phyloP scores from a whole-genome alignment of 306 rosid species.

The Hippophae gyantsensis region DNA sequence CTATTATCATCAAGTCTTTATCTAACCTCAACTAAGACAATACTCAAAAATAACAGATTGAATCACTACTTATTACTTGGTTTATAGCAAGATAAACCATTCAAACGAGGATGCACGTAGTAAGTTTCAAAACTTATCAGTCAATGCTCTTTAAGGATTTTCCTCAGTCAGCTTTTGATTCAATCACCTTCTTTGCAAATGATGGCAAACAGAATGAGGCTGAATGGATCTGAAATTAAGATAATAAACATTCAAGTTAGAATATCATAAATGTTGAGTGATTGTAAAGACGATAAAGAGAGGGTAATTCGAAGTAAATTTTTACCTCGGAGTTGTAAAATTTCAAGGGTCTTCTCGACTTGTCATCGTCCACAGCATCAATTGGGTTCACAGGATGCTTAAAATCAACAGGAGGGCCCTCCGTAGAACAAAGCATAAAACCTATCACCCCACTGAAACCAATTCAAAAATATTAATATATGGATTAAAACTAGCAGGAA shows the following conservation, averaged over 20 bases:
- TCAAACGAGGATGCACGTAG: too few species aligned
- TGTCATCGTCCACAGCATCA: constrained; percentile 26
- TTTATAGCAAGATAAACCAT: too few species aligned
- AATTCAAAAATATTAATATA: too few species aligned
- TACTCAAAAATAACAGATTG: too few species aligned
- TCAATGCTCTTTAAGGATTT: too few species aligned
- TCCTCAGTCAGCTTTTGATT: background rate
- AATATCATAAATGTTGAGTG: too few species aligned
- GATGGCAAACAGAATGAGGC: constrained; percentile 72
- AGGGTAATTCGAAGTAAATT: background rate
- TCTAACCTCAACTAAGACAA: too few species aligned
- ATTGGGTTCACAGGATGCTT: constrained; percentile 45
- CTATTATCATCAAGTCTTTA: too few species aligned
- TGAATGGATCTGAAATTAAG: constrained; percentile 35
- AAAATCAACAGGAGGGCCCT: constrained; percentile 53
- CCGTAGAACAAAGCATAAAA: constrained; percentile 63
- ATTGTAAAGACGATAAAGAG: background rate
- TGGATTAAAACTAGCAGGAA: too few species aligned
- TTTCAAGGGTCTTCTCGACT: constrained; percentile 42
- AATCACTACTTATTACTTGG: too few species aligned
- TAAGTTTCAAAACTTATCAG: too few species aligned
- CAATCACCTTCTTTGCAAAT: constrained; percentile 36
- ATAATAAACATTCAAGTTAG: background rate
- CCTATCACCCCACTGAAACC: constrained; percentile 61
- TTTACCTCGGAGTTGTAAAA: constrained; percentile 57